Conservation (phyloP, 148 eudicot species). For the Polygonum maritimum region DNA sequence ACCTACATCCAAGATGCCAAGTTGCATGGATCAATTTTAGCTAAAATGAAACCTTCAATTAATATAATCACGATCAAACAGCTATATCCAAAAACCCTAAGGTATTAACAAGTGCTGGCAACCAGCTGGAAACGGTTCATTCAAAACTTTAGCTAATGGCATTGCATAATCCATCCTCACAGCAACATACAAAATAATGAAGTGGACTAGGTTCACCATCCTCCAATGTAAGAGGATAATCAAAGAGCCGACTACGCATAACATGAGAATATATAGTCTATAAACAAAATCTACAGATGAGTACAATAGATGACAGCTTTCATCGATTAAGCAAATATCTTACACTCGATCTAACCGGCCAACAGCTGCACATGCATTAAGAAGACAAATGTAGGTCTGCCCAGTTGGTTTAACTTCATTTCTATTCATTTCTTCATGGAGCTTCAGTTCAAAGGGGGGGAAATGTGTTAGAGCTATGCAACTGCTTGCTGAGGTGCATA, state of each 20-base stretch:
- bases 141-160: neutral
- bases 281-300: neutral
- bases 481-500: neutral
- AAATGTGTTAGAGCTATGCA: neutral
- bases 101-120: neutral
- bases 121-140: neutral
- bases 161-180: neutral
- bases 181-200: neutral
- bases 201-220: neutral
- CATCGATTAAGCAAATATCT: slow-evolving; percentile 18
- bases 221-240: neutral
- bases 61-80: neutral
- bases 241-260: neutral
- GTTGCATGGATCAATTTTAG: neutral
- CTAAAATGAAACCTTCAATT: neutral
- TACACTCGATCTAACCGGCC: slow-evolving; percentile 90
- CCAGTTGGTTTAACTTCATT: slow-evolving; percentile 91
- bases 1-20: slow-evolving; percentile 24
- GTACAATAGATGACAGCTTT: slow-evolving; percentile 7
- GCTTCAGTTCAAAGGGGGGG: slow-evolving; percentile 34
- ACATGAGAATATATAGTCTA: neutral
- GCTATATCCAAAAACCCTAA: neutral
- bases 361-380: slow-evolving; percentile 77
- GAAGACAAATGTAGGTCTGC: slow-evolving; percentile 83
- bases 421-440: slow-evolving; percentile 89